phyloP scores from a whole-genome alignment of 805 yeast genomes.

The Hanseniaspora singularis region DNA sequence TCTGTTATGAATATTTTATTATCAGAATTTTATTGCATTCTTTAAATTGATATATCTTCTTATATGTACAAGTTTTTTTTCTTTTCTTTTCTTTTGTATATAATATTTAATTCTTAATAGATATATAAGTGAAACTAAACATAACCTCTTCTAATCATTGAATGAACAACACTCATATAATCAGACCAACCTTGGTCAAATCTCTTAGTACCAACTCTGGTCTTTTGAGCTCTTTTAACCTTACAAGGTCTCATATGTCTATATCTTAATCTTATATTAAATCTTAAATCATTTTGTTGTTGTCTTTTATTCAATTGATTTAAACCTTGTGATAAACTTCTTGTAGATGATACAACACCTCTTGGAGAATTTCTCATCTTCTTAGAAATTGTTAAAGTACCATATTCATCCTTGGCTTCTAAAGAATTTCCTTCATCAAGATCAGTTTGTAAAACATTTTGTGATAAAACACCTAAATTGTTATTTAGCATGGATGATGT shows the following conservation, averaged over 20 bases:
- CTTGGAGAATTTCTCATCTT: not conserved
- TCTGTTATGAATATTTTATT: not conserved
- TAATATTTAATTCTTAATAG: not conserved
- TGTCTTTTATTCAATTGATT: not conserved
- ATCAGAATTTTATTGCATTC: too few relatives aligned
- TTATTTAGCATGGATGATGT: slow-evolving; percentile 2
- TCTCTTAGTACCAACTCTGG: not conserved
- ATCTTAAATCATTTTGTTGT: not conserved
- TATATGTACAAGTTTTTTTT: too few relatives aligned
- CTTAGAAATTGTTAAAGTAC: slow-evolving; percentile 1
- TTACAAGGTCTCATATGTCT: slow-evolving; percentile 15
- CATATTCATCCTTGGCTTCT: not conserved
- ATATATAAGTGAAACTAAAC: not conserved
- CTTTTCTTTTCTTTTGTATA: too few relatives aligned
- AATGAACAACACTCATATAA: slow-evolving; percentile 11
- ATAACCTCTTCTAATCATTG: slow-evolving; percentile 14
- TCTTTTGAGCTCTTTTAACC: slow-evolving; percentile 7
- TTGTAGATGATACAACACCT: not conserved
- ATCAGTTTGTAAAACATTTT: not conserved
- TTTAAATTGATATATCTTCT: too few relatives aligned
- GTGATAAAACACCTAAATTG: not conserved
- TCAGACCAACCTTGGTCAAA: slow-evolving; percentile 9
- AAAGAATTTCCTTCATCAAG: not conserved
- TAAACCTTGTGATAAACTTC: not conserved
- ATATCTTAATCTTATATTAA: slow-evolving; percentile 5